Conservation (phyloP, 352 stramenopile genomes). For the Pythium myriotylum region DNA sequence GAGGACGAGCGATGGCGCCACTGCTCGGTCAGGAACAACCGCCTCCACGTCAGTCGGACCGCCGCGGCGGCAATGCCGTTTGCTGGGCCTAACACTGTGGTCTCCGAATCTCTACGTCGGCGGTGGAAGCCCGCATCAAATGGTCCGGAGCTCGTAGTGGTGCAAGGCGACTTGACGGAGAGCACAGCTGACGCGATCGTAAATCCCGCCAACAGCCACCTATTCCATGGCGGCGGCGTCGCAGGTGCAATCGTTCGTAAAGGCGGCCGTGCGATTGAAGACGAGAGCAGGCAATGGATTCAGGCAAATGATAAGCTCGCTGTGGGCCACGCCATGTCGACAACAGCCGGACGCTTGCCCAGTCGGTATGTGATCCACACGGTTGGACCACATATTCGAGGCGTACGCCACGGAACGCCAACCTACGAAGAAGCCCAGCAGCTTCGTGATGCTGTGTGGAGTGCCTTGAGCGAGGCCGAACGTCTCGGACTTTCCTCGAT, state of each 20-base stretch:
- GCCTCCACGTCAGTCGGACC: background rate
- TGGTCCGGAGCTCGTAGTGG: slow-evolving; percentile 29
- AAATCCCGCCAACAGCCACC: slow-evolving; percentile 39
- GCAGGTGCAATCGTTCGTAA: slow-evolving; percentile 35
- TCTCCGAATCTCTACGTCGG: background rate
- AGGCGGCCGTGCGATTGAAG: slow-evolving; percentile 36
- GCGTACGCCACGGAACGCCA: slow-evolving; percentile 5
- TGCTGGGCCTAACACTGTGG: no score
- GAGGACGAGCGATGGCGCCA: no score
- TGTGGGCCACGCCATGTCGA: slow-evolving; percentile 43
- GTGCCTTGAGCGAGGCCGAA: slow-evolving; percentile 36
- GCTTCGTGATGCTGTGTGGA: slow-evolving; percentile 44
- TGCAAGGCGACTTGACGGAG: slow-evolving; percentile 44
- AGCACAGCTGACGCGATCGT: slow-evolving; percentile 47
- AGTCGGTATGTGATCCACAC: slow-evolving; percentile 51
- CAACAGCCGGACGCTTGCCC: slow-evolving; percentile 32
- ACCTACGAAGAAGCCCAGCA: slow-evolving; percentile 29
- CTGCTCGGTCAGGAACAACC: background rate
- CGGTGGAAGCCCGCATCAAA: slow-evolving; percentile 2
- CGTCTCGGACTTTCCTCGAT: slow-evolving; percentile 35
- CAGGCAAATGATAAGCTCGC: slow-evolving; percentile 22
- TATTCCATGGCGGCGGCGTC: slow-evolving; percentile 42
- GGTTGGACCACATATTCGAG: slow-evolving; percentile 36
- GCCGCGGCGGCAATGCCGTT: background rate
- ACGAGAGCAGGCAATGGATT: slow-evolving; percentile 38